phyloP scores from a whole-genome alignment of 768 basidiomycete genomes.

The Nevesoporus exiguus region DNA sequence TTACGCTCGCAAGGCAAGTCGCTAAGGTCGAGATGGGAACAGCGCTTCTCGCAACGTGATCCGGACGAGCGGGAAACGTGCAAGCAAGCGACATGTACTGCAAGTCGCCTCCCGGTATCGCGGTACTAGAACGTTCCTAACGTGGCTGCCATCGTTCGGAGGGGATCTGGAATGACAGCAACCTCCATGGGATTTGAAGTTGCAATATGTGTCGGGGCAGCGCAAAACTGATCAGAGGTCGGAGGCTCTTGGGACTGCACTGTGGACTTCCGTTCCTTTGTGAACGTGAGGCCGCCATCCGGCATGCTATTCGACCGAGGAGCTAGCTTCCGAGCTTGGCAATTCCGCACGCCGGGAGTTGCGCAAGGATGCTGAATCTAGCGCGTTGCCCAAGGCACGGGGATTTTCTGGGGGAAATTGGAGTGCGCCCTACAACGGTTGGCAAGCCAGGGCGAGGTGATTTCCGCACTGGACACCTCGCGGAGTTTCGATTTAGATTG shows the following conservation, averaged over 20 bases:
- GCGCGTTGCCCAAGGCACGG: too few species aligned
- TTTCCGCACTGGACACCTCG: not conserved
- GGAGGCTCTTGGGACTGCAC: too few species aligned
- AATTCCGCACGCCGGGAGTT: too few species aligned
- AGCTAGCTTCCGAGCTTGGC: not conserved
- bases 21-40: not conserved
- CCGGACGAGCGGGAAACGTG: not conserved
- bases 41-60: not conserved
- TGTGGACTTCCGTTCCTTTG: too few species aligned
- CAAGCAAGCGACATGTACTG: not conserved
- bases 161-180: not conserved
- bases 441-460: not conserved
- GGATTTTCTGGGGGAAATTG: too few species aligned
- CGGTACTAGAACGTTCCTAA: not conserved
- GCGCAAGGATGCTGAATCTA: too few species aligned
- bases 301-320: not conserved
- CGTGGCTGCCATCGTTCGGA: not conserved
- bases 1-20: not conserved
- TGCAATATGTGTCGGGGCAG: too few species aligned
- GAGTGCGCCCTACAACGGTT: conserved; percentile 10
- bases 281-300: not conserved
- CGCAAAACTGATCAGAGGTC: not conserved
- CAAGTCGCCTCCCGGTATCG: not conserved
- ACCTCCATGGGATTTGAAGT: not conserved
- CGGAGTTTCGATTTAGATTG: not conserved